Evolutionary conservation across 2,329 filamentous ascomycete genomes (phyloP).

Genomic region (Didymella lethalis): DNA sequence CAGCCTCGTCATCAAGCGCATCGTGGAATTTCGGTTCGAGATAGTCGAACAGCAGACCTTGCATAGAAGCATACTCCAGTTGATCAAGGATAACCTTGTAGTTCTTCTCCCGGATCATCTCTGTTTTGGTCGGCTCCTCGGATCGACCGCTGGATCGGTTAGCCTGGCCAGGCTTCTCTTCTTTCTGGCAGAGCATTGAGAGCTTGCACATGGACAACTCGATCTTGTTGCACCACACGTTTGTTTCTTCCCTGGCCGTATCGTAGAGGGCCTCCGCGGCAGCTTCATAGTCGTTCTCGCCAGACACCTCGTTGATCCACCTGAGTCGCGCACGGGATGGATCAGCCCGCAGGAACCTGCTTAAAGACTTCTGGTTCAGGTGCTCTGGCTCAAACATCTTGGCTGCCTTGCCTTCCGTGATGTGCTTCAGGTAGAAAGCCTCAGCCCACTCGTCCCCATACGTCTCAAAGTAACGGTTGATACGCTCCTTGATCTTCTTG

Average conservation of each 20-base stretch:
- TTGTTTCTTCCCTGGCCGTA: conserved; percentile 76
- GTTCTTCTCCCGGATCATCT: conserved; percentile 49
- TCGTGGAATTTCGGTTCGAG: conserved; percentile 71
- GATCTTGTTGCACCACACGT: conserved; percentile 92
- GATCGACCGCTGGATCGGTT: conserved; percentile 43
- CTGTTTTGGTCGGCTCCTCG: conserved; percentile 47
- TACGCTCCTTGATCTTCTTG: conserved; percentile 54
- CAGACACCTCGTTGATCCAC: conserved; percentile 93
- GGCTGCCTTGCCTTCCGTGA: conserved; percentile 60
- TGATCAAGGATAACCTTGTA: conserved; percentile 61
- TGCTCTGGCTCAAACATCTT: conserved; percentile 71
- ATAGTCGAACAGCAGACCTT: conserved; percentile 77
- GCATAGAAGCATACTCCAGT: conserved; percentile 76
- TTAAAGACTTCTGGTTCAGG: conserved; percentile 75
- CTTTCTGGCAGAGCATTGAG: conserved; percentile 57
- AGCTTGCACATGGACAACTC: conserved; percentile 91
- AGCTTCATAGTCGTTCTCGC: conserved; percentile 75
- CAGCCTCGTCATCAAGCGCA: conserved; percentile 81
- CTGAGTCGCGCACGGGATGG: conserved; percentile 77
- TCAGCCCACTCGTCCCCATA: conserved; percentile 74
- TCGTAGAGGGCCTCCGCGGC: conserved; percentile 76
- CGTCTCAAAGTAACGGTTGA: conserved; percentile 65
- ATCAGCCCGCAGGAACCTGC: conserved; percentile 77
- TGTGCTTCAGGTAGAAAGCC: conserved; percentile 80
- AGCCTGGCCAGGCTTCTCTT: conserved; percentile 56